Conservation (phyloP, 208 protist species). For the Phytomonas sp. region DNA sequence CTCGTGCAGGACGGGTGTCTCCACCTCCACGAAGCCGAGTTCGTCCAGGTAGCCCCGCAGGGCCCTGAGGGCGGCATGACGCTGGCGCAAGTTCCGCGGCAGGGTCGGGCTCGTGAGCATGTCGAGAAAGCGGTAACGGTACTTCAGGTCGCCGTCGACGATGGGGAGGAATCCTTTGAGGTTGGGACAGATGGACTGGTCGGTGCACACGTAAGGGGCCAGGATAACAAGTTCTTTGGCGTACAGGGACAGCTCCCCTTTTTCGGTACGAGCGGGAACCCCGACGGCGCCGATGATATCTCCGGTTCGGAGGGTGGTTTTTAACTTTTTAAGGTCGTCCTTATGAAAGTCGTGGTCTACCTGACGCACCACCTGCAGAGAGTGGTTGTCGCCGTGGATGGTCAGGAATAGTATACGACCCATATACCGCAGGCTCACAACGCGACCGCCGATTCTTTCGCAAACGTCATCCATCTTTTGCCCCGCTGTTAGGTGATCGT, state of each 20-base stretch:
- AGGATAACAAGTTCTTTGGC: conserved; percentile 42
- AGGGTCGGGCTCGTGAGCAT: conserved; percentile 71
- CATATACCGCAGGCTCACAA: conserved; percentile 73
- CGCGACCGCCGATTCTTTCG: conserved; percentile 57
- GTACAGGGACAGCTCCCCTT: conserved; percentile 83
- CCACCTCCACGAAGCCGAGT: conserved; percentile 87
- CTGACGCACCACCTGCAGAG: conserved; percentile 67
- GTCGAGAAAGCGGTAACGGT: conserved; percentile 86
- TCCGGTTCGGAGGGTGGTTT: conserved; percentile 41
- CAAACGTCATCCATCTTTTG: conserved; percentile 11
- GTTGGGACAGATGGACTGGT: conserved; percentile 73
- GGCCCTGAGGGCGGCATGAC: conserved; percentile 49
- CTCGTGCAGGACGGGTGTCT: conserved; percentile 89
- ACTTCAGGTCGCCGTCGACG: conserved; percentile 69
- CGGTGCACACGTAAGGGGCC: conserved; percentile 77
- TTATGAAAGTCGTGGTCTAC: conserved; percentile 41
- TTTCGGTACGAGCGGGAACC: conserved; percentile 51
- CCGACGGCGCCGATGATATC: conserved; percentile 86
- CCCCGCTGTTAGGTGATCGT: conserved; percentile 27
- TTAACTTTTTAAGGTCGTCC: conserved; percentile 42
- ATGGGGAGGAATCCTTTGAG: conserved; percentile 54
- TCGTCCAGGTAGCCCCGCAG: conserved; percentile 69
- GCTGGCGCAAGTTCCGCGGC: conserved; percentile 38
- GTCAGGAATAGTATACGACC: conserved; percentile 81
- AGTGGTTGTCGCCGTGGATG: conserved; percentile 40